Percentiles rank a stretch among this genome's conserved stretches.
These are phyloP conservation scores for Trichoderma reesei DNA, from an alignment of 495 filamentous ascomycete species.

Conservation along the genomic window DNA sequence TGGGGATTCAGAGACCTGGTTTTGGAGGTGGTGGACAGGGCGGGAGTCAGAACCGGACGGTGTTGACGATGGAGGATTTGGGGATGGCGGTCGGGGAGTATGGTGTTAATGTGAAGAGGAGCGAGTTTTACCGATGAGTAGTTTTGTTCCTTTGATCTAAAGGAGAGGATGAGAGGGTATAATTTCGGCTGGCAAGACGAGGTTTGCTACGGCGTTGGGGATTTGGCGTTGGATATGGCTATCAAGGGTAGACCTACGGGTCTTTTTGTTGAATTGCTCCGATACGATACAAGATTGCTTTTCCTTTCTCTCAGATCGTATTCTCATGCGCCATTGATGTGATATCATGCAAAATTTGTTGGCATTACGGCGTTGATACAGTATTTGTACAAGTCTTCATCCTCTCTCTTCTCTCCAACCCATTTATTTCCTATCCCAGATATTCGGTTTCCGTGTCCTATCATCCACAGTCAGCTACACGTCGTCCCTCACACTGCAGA, in stretches of 20 bases:
- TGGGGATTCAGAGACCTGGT: slow-evolving; percentile 83
- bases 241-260: neutral
- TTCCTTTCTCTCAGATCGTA: neutral
- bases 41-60: slow-evolving; percentile 82
- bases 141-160: no score
- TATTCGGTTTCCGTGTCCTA: slow-evolving; percentile 81
- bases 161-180: neutral
- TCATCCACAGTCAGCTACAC: slow-evolving; percentile 8
- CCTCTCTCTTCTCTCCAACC: neutral
- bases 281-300: neutral
- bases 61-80: slow-evolving; percentile 97
- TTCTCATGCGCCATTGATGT: neutral
- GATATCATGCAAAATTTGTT: neutral
- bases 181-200: neutral
- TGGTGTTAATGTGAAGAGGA: slow-evolving; percentile 91
- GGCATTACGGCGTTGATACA: slow-evolving; percentile 9
- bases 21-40: slow-evolving; percentile 90
- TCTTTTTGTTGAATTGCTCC: neutral
- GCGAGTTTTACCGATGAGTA: slow-evolving; percentile 95
- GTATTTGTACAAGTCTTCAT: slow-evolving; percentile 5
- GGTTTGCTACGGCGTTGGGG: neutral
- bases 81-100: slow-evolving; percentile 97
- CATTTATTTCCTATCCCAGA: slow-evolving; percentile 34
- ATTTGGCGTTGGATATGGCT: slow-evolving; percentile 5
- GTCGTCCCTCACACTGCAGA: neutral